These are phyloP conservation scores for Aotearoamyces nothofagi DNA, from an alignment of 2,329 filamentous ascomycete species.

Conservation along the genomic window DNA sequence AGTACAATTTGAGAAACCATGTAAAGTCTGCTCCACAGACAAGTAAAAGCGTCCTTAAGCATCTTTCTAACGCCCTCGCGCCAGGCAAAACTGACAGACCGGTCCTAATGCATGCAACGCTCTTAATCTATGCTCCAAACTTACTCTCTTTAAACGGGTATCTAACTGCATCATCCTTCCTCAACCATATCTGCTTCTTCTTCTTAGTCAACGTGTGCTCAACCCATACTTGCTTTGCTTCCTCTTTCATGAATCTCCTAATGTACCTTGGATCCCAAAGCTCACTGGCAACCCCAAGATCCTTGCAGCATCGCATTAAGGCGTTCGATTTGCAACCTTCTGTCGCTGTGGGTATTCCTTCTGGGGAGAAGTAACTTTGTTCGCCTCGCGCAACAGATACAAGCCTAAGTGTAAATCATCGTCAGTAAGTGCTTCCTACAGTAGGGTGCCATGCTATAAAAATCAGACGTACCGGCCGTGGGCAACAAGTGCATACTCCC, in stretches of 20 bases:
- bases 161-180: conserved; percentile 64
- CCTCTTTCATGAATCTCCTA: conserved; percentile 59
- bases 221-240: conserved; percentile 72
- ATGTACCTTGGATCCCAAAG: conserved; percentile 94
- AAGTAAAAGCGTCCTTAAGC: no score
- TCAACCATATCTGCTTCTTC: conserved; percentile 73
- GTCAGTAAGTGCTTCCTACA: conserved; percentile 1
- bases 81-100: no score
- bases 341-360: conserved; percentile 83
- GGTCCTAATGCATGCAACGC: no score
- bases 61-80: no score
- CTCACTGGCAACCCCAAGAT: conserved; percentile 85
- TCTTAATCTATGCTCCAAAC: conserved; percentile 12
- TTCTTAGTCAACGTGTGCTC: conserved; percentile 81
- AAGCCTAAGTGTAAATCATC: conserved; percentile 40
- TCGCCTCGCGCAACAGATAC: conserved; percentile 88
- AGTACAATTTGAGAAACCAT: no score
- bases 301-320: conserved; percentile 96
- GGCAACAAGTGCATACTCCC: conserved; percentile 85
- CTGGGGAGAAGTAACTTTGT: conserved; percentile 81
- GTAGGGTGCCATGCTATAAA: conserved; percentile 1
- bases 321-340: conserved; percentile 98
- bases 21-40: no score
- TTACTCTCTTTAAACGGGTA: conserved; percentile 41
- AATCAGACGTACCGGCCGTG: conserved; percentile 57